A percentile compares a stretch with the other conserved stretches of the same genome.
phyloP scores from a whole-genome alignment of 805 yeast species.

The Ogataea pilisensis region DNA sequence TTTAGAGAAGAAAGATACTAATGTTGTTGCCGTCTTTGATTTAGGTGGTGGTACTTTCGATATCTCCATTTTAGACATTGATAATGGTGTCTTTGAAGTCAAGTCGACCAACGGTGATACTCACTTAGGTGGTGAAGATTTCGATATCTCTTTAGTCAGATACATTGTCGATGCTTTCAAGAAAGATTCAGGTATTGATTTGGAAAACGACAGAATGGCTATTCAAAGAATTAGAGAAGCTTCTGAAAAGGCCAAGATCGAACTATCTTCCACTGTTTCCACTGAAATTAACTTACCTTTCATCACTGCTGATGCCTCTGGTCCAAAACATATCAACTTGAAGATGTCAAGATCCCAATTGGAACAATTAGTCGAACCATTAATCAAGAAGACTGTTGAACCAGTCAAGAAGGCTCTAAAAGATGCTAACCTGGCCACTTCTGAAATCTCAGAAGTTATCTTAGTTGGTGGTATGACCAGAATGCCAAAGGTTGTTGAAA shows the following conservation, averaged over 20 bases:
- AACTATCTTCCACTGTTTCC: constrained; percentile 58
- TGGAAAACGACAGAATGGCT: constrained; percentile 48
- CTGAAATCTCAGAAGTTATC: constrained; percentile 69
- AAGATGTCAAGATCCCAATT: constrained; percentile 62
- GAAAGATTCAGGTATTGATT: constrained; percentile 49
- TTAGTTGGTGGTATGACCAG: constrained; percentile 89
- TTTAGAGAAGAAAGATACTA: constrained; percentile 64
- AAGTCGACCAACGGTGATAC: constrained; percentile 97
- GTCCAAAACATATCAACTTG: constrained; percentile 56
- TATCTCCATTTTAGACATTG: constrained; percentile 93
- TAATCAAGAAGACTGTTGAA: constrained; percentile 63
- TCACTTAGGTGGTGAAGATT: constrained; percentile 91
- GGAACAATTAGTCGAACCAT: constrained; percentile 60
- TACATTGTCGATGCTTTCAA: constrained; percentile 57
- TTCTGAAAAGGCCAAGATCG: constrained; percentile 74
- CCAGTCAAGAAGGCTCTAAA: constrained; percentile 72
- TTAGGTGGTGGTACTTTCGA: constrained; percentile 99
- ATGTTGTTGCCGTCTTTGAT: constrained; percentile 86
- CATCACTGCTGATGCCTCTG: constrained; percentile 44
- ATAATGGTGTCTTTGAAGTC: constrained; percentile 97
- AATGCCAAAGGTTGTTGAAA: constrained; percentile 73
- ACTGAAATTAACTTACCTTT: constrained; percentile 70
- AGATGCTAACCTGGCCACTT: constrained; percentile 65
- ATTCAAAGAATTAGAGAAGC: constrained; percentile 78
- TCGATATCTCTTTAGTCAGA: constrained; percentile 83